phyloP scores from a whole-genome alignment of 2,329 filamentous ascomycete genomes.

The Dactylonectria estremocensis region DNA sequence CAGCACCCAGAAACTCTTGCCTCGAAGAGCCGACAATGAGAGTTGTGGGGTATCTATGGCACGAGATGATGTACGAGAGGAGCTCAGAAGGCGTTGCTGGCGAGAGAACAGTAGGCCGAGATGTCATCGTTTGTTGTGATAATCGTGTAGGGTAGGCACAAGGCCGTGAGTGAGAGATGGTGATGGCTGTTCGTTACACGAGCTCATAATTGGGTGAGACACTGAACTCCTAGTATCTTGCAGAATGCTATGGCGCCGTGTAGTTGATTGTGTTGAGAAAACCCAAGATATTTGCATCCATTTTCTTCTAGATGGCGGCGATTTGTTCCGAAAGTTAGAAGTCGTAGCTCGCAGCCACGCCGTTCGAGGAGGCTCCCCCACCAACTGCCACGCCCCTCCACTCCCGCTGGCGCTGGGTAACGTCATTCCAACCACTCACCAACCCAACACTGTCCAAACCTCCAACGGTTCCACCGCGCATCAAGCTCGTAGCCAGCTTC shows the following conservation, averaged over 20 bases:
- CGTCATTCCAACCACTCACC: slow-evolving; percentile 46
- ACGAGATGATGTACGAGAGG: slow-evolving; percentile 74
- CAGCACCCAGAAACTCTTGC: slow-evolving; percentile 73
- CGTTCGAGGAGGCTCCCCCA: slow-evolving; percentile 30
- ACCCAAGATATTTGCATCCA: background rate
- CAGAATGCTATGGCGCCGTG: background rate
- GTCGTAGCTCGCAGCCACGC: background rate
- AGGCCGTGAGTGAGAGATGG: background rate
- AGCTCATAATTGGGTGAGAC: background rate
- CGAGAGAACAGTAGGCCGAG: slow-evolving; percentile 62
- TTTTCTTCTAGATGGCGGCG: background rate
- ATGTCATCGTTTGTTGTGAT: slow-evolving; percentile 32
- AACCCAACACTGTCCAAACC: slow-evolving; percentile 7
- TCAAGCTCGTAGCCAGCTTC: slow-evolving; percentile 28
- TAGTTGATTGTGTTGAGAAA: background rate
- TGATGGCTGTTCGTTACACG: background rate
- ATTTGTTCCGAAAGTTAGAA: background rate
- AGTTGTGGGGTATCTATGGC: slow-evolving; percentile 71
- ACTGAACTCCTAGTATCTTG: background rate
- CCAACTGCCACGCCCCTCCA: slow-evolving; percentile 43
- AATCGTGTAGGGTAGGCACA: slow-evolving; percentile 35
- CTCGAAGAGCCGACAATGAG: slow-evolving; percentile 80
- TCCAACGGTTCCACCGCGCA: slow-evolving; percentile 29
- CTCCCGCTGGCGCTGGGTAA: slow-evolving; percentile 31
- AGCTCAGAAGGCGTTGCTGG: slow-evolving; percentile 73